A percentile compares a stretch with the other conserved stretches of the same genome.
Evolutionary conservation across 306 rosid species (phyloP).

Genomic region (Quercus robur): DNA sequence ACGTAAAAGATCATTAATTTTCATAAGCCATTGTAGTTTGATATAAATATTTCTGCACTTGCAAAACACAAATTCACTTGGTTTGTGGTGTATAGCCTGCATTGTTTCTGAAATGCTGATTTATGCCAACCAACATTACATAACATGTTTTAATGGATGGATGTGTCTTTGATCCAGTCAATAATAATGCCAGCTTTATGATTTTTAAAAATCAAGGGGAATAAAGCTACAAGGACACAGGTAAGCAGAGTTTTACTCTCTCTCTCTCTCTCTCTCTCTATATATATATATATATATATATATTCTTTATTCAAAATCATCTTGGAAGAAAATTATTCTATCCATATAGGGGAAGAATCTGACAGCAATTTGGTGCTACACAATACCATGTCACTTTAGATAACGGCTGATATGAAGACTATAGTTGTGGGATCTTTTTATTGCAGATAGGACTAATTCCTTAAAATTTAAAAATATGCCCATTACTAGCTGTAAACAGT

Average conservation of each 20-base stretch:
- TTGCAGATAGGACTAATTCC: not conserved
- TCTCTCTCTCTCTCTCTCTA: too few relatives aligned
- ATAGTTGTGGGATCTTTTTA: not conserved
- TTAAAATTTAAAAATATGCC: not conserved
- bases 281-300: not conserved
- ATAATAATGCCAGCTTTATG: not conserved
- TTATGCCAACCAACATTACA: not conserved
- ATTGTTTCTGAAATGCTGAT: not conserved
- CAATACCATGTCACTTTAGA: not conserved
- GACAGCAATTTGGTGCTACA: not conserved
- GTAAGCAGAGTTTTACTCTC: not conserved
- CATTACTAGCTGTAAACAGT: not conserved
- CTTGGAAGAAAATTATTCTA: not conserved
- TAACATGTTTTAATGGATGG: not conserved
- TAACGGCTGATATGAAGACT: not conserved
- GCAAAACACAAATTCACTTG: not conserved
- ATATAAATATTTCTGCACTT: not conserved
- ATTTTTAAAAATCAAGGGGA: not conserved
- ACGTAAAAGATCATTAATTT: too few relatives aligned
- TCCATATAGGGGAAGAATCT: not conserved
- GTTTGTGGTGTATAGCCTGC: not conserved
- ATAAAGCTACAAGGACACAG: not conserved
- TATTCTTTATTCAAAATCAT: not conserved
- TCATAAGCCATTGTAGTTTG: not conserved
- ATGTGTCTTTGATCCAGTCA: not conserved